Evolutionary conservation across 768 basidiomycete genomes (phyloP).

Genomic region (Collybia sp.): DNA sequence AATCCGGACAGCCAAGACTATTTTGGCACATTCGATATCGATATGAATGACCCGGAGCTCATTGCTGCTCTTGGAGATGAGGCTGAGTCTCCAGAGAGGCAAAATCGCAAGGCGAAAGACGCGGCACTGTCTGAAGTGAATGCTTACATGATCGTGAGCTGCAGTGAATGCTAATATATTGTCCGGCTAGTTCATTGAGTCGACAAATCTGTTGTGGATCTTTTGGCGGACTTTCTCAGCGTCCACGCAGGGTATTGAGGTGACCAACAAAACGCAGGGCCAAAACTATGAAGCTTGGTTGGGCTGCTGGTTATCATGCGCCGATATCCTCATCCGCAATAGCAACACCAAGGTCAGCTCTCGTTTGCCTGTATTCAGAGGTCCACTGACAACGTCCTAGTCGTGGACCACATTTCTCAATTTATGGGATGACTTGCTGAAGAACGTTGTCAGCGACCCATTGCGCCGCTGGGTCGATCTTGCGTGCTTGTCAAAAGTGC

Average conservation of each 20-base stretch:
- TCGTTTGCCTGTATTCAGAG: too few species aligned
- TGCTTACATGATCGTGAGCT: neutral
- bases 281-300: slow-evolving; percentile 45
- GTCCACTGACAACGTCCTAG: slow-evolving; percentile 21
- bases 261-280: slow-evolving; percentile 11
- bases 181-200: slow-evolving; percentile 9
- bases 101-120: slow-evolving; percentile 39
- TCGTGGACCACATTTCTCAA: slow-evolving; percentile 59
- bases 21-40: slow-evolving; percentile 44
- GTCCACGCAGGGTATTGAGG: slow-evolving; percentile 31
- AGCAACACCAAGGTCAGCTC: slow-evolving; percentile 2
- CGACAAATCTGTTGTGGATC: slow-evolving; percentile 13
- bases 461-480: slow-evolving; percentile 58
- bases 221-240: slow-evolving; percentile 36
- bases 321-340: slow-evolving; percentile 46
- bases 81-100: slow-evolving; percentile 12
- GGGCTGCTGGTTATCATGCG: slow-evolving; percentile 73
- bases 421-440: slow-evolving; percentile 48
- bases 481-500: slow-evolving; percentile 51
- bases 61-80: slow-evolving; percentile 46
- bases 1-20: slow-evolving; percentile 79
- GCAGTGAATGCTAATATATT: neutral
- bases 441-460: slow-evolving; percentile 44
- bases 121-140: slow-evolving; percentile 43
- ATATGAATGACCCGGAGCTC: slow-evolving; percentile 60